Evolutionary conservation across 2,329 filamentous ascomycete genomes (phyloP), one percentile per base, ranked within the genome.

Genomic region (Simplicillium sp.): DNA sequence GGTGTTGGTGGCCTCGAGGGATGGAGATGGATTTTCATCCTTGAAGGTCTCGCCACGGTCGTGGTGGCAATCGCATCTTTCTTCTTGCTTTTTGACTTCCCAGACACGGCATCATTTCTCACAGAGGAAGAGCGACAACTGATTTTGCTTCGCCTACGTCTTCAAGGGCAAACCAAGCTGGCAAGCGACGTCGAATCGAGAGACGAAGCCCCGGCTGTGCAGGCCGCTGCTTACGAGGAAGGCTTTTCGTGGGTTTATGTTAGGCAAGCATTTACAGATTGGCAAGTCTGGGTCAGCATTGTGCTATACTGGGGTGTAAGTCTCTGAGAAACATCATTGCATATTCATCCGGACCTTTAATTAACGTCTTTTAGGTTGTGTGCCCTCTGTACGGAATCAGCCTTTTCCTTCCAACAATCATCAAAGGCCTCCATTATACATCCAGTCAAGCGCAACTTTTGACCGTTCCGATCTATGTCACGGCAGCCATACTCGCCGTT

Each of bases 31-130:
- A 77, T 79, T 42, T 79, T 79, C 43, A 75, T 83, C 44, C 64
- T 83, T 15, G 78, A 84, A 60, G 84, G 84, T 4, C 60, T 87
- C 1, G 67, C 75, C 0, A 87, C 84, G 0, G 67, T 86, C 2
- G 2, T 85, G 2, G 68, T 85, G 6, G 84, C 82, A 1, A 43
- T 80, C 4, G 60, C 68, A 1, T 81, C 75, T 6, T 87, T 81
- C 63, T 87, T 78, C 75, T 70, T 83, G 61, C 82, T 89, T 3
- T 76, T 85, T 50, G 85, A 92, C 54, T 90, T 86, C 56, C 86
- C 86, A 0, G 82, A 86, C 48, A 71, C 80, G 36, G 84, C 84
- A 6, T 72, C 55, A 0, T 90, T 89, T 55, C 69, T 92, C 4
- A 73, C 75, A 0, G 67, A 71, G 0, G 70, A 71, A 2, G 84